These are phyloP conservation scores for Didymella glomerata DNA, from an alignment of 2,329 filamentous ascomycete species.

Conservation along the genomic window DNA sequence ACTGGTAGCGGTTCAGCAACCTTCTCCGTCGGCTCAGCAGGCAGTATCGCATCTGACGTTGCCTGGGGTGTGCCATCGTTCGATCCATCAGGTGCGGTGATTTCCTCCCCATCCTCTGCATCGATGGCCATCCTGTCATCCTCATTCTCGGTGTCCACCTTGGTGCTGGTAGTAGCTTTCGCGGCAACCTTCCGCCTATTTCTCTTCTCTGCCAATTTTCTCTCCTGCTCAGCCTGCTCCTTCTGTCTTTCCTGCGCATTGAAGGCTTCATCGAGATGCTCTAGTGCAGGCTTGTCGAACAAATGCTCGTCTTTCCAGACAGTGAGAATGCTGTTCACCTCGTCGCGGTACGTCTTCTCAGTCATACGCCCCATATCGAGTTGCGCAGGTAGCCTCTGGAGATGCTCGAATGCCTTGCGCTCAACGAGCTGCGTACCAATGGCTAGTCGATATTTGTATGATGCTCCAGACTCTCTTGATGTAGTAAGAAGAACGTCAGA, in stretches of 20 bases:
- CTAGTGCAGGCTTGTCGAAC: constrained; percentile 42
- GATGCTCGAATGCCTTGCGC: constrained; percentile 74
- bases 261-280: constrained; percentile 40
- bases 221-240: constrained; percentile 68
- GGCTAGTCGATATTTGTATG: constrained; percentile 82
- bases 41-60: background rate
- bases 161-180: constrained; percentile 18
- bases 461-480: constrained; percentile 37
- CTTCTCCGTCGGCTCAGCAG: constrained; percentile 8
- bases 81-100: constrained; percentile 13
- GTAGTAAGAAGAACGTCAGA: constrained; percentile 79
- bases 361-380: constrained; percentile 81
- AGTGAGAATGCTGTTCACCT: constrained; percentile 45
- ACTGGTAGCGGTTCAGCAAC: background rate
- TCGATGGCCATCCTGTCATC: constrained; percentile 34
- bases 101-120: constrained; percentile 17
- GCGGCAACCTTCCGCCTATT: constrained; percentile 28
- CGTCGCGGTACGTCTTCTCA: constrained; percentile 62
- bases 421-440: constrained; percentile 77
- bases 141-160: constrained; percentile 26
- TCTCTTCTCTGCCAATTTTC: constrained; percentile 64
- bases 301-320: constrained; percentile 47
- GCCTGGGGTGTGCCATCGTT: constrained; percentile 18
- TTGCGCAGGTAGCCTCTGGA: constrained; percentile 77
- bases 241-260: constrained; percentile 52